Evolutionary conservation across 1,284 basidiomycete species (phyloP).

Genomic region (Apiotrichum laibachii): DNA sequence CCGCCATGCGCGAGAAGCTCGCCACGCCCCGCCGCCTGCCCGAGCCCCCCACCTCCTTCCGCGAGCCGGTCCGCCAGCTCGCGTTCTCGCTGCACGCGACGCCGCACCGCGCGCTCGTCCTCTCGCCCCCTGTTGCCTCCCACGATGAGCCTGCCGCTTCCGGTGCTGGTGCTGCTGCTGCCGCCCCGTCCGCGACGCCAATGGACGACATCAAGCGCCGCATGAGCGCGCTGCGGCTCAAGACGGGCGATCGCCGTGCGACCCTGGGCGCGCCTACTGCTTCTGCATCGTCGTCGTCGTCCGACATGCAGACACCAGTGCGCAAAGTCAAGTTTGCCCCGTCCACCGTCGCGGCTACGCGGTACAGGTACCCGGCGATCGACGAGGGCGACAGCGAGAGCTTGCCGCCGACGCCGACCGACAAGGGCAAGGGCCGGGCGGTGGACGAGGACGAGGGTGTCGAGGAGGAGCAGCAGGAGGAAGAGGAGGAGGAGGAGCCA

Average conservation of each 20-base stretch:
- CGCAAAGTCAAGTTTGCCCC: neutral
- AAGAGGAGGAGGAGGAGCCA: slow-evolving; percentile 1
- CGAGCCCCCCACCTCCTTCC: slow-evolving; percentile 34
- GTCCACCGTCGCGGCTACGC: neutral
- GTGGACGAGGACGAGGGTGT: no score
- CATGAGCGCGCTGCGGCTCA: slow-evolving; percentile 27
- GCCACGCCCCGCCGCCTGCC: slow-evolving; percentile 43
- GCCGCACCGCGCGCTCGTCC: slow-evolving; percentile 34
- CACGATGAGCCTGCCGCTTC: no score
- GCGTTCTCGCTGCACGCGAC: slow-evolving; percentile 22
- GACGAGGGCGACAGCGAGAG: slow-evolving; percentile 16
- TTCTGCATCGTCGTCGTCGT: no score
- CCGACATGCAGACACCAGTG: no score
- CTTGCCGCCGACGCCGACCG: slow-evolving; percentile 5
- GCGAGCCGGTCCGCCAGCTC: slow-evolving; percentile 21
- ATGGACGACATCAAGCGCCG: slow-evolving; percentile 36
- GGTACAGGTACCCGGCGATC: neutral
- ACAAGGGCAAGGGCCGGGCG: no score
- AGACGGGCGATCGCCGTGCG: neutral
- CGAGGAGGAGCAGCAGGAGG: neutral
- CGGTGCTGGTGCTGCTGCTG: no score
- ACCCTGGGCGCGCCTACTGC: no score
- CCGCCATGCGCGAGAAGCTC: slow-evolving; percentile 19
- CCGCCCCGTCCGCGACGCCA: slow-evolving; percentile 24
- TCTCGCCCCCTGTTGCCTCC: neutral